phyloP scores from a whole-genome alignment of 805 yeast genomes.

The Nakazawaea pomicola region DNA sequence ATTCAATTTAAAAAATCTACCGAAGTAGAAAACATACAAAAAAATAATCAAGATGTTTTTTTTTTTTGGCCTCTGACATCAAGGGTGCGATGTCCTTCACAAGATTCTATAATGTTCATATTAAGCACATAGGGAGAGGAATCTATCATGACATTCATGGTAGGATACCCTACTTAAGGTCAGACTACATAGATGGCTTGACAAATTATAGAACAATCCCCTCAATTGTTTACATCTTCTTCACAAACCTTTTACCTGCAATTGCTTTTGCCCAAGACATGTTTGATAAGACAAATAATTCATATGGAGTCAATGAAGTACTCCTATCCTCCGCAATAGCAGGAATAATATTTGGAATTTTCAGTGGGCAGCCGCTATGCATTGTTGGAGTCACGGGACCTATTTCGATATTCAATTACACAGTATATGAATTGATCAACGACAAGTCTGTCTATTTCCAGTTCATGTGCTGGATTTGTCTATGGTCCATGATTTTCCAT shows the following conservation, averaged over 20 bases:
- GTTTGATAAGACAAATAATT: conserved; percentile 84
- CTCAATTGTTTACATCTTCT: conserved; percentile 73
- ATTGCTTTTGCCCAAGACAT: conserved; percentile 95
- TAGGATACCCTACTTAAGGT: conserved; percentile 60
- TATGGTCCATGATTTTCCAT: conserved; percentile 88
- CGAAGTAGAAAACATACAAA: too few species aligned
- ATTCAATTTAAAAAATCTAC: too few species aligned
- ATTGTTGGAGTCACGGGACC: conserved; percentile 99
- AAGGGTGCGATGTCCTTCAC: neutral
- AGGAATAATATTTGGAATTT: conserved; percentile 80
- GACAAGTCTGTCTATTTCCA: conserved; percentile 66
- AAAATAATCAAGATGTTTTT: too few species aligned
- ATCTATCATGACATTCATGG: conserved; percentile 44
- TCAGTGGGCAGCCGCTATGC: conserved; percentile 88
- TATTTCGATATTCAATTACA: conserved; percentile 84
- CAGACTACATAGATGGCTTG: conserved; percentile 81
- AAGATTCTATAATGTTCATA: conserved; percentile 14
- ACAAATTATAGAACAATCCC: conserved; percentile 82
- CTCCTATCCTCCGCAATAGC: conserved; percentile 80
- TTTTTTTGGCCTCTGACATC: neutral
- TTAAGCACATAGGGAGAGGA: conserved; percentile 39
- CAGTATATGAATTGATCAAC: conserved; percentile 68
- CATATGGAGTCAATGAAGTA: conserved; percentile 91
- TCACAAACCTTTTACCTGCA: conserved; percentile 89
- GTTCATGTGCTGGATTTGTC: conserved; percentile 92